Conservation (phyloP, 2,329 filamentous ascomycete species). For the Grosmannia penicillata region DNA sequence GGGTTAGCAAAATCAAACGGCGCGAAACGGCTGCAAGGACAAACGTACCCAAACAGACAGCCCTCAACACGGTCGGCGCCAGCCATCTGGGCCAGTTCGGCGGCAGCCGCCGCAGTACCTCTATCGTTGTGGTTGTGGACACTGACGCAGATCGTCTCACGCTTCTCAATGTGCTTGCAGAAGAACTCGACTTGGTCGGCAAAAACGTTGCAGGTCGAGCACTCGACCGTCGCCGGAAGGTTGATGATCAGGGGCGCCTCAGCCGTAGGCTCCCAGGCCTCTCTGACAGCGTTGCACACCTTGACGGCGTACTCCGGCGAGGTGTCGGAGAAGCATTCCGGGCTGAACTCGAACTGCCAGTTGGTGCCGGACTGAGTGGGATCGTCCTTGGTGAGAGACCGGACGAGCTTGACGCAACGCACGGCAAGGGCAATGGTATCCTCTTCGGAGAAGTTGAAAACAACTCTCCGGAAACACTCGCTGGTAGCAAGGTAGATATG, state of each 20-base stretch:
- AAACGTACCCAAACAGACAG: conserved; percentile 81
- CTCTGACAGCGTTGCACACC: conserved; percentile 87
- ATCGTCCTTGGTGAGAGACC: conserved; percentile 77
- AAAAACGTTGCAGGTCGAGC: conserved; percentile 88
- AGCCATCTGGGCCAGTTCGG: conserved; percentile 90
- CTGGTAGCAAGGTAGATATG: conserved; percentile 95
- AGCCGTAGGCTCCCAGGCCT: conserved; percentile 70
- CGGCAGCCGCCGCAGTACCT: conserved; percentile 76
- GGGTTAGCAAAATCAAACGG: too few species aligned
- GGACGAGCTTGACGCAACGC: conserved; percentile 70
- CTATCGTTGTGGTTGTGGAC: conserved; percentile 93
- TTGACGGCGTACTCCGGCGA: conserved; percentile 67
- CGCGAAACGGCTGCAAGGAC: too few species aligned
- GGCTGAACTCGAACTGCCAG: conserved; percentile 74
- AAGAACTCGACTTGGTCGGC: conserved; percentile 97
- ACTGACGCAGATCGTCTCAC: conserved; percentile 77
- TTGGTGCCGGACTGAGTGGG: conserved; percentile 40
- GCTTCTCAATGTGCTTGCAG: conserved; percentile 67
- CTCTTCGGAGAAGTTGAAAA: conserved; percentile 77
- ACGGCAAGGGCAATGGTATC: conserved; percentile 71
- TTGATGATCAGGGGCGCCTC: conserved; percentile 90
- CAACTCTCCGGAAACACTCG: conserved; percentile 83
- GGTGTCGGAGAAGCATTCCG: conserved; percentile 84
- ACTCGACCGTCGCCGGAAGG: conserved; percentile 87
- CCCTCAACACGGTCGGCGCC: conserved; percentile 90